Evolutionary conservation across 176 grass and related monocot genomes (phyloP).

Genomic region (Cenchrus purpureus): DNA sequence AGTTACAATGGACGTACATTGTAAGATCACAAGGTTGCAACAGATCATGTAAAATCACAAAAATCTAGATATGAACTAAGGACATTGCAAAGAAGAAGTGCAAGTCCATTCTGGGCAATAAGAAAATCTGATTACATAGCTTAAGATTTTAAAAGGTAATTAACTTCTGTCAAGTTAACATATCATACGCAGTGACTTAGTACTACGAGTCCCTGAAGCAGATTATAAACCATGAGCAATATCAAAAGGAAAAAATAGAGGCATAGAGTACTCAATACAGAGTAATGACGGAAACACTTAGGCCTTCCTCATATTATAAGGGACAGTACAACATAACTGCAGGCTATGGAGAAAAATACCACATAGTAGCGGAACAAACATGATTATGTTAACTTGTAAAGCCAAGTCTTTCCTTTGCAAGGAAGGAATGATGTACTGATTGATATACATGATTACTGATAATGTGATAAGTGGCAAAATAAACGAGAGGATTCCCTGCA

Average conservation of each 20-base stretch:
- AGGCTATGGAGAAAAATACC: background rate
- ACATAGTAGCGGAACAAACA: background rate
- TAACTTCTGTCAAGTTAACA: slow-evolving; percentile 13
- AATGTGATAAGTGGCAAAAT: background rate
- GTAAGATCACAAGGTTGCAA: background rate
- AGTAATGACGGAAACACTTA: slow-evolving; percentile 2
- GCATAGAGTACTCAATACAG: background rate
- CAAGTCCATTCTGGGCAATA: background rate
- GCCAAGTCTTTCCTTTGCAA: slow-evolving; percentile 21
- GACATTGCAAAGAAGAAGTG: background rate
- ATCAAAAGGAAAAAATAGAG: background rate
- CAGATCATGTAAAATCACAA: background rate
- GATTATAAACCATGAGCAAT: background rate
- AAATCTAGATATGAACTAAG: background rate
- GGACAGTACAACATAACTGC: background rate
- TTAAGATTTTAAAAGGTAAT: background rate
- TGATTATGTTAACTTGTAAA: slow-evolving; percentile 37
- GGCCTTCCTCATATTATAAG: background rate
- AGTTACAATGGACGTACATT: background rate
- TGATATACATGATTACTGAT: slow-evolving; percentile 24
- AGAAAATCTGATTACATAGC: background rate
- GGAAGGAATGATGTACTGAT: slow-evolving; percentile 14
- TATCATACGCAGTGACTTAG: background rate
- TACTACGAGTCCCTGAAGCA: background rate
- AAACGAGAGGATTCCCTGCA: background rate